Evolutionary conservation across 306 rosid species (phyloP).

Genomic region (Casuarina cunninghamiana): DNA sequence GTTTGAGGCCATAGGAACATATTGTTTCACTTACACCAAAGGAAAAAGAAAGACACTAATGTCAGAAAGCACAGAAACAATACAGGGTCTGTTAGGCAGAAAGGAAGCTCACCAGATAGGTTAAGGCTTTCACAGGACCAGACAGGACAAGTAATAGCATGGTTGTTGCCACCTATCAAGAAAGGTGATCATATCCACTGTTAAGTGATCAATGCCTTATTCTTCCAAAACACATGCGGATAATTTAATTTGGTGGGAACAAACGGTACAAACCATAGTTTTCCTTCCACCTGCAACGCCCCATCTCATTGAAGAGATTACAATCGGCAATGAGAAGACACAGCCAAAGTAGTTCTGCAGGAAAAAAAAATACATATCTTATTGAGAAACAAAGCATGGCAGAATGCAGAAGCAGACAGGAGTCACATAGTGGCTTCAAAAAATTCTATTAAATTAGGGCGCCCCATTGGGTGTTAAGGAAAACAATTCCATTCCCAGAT

Average conservation of each 20-base stretch:
- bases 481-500: not conserved
- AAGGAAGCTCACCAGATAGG: constrained; percentile 69
- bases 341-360: constrained; percentile 90
- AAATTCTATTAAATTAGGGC: not conserved
- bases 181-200: constrained; percentile 21
- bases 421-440: not conserved
- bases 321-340: constrained; percentile 90
- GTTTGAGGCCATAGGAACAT: constrained; percentile 11
- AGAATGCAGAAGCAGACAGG: not conserved
- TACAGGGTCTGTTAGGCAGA: constrained; percentile 7
- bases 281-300: constrained; percentile 89
- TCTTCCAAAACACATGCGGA: constrained; percentile 24
- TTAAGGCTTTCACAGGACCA: constrained; percentile 90
- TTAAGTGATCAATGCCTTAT: constrained; percentile 12
- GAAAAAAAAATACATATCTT: constrained; percentile 7
- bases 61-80: constrained; percentile 17
- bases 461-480: not conserved
- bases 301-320: constrained; percentile 99
- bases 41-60: not conserved
- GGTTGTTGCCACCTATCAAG: constrained; percentile 76
- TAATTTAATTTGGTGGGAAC: constrained; percentile 18
- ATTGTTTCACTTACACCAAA: constrained; percentile 7
- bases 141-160: constrained; percentile 83
- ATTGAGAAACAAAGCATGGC: not conserved
- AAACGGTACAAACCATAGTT: constrained; percentile 68